phyloP scores from a whole-genome alignment of 2,329 filamentous ascomycete species.

The Pyricularia grisea region DNA sequence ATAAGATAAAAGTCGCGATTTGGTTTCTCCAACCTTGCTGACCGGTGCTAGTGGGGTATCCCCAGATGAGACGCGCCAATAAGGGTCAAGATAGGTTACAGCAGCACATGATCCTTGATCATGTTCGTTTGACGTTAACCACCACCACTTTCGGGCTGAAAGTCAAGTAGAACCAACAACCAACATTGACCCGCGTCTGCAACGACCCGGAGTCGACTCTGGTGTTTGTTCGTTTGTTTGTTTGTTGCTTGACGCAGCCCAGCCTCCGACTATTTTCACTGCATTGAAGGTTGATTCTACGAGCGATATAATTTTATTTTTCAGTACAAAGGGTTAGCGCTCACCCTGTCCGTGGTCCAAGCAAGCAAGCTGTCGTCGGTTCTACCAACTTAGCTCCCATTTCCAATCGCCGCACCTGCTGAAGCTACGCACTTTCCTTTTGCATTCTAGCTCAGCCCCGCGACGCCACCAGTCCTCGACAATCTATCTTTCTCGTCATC shows the following conservation, averaged over 20 bases:
- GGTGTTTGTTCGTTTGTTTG: not conserved
- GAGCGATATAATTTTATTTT: not conserved
- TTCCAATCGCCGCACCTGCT: not conserved
- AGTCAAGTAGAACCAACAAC: not conserved
- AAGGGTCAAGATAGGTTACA: not conserved
- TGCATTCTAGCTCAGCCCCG: slow-evolving; percentile 2
- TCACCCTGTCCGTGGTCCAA: too few species aligned
- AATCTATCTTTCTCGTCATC: not conserved
- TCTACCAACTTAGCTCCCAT: not conserved
- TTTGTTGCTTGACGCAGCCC: not conserved
- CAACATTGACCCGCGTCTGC: not conserved
- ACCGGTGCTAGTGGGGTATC: not conserved
- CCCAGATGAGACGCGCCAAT: not conserved
- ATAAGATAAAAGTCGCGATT: not conserved
- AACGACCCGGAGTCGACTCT: not conserved
- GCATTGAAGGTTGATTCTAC: not conserved
- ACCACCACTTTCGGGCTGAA: not conserved
- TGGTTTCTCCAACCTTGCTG: not conserved
- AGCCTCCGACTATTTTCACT: not conserved
- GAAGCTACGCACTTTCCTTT: not conserved
- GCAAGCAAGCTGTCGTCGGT: not conserved
- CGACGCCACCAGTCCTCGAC: not conserved
- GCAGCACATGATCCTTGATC: not conserved
- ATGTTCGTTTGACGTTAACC: not conserved
- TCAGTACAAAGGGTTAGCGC: too few species aligned